A percentile compares a stretch with the other conserved stretches of the same genome.
Conservation (phyloP, 164 flowering plant species). For the Annona squamosa region DNA sequence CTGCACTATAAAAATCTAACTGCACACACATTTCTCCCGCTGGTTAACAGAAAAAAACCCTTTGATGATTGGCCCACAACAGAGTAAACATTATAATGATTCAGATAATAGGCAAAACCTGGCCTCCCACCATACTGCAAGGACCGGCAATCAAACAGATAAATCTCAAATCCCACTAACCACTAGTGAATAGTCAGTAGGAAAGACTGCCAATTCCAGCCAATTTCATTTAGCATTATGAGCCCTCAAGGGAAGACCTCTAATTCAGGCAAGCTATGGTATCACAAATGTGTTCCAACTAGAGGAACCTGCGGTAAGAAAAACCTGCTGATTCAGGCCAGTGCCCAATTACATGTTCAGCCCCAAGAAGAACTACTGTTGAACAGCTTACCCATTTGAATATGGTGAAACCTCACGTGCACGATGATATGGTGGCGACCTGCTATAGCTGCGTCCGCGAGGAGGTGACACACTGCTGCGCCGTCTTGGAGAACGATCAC, state of each 20-base stretch:
- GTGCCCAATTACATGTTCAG: background rate
- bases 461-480: conserved; percentile 54
- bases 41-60: background rate
- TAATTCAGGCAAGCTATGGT: background rate
- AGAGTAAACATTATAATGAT: background rate
- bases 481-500: conserved; percentile 64
- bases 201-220: too few species aligned
- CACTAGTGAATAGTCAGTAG: too few species aligned
- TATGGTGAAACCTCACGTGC: conserved; percentile 74
- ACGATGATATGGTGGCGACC: conserved; percentile 62
- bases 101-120: background rate
- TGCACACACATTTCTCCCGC: background rate
- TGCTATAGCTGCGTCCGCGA: conserved; percentile 68
- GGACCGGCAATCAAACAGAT: background rate
- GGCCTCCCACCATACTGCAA: background rate
- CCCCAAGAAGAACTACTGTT: background rate
- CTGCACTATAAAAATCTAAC: background rate
- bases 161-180: too few species aligned
- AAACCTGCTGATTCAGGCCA: background rate
- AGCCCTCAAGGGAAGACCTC: too few species aligned
- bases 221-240: too few species aligned
- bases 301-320: background rate
- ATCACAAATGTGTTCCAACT: background rate
- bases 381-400: conserved; percentile 57
- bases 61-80: background rate